Evolutionary conservation across 805 yeast genomes (phyloP), one percentile per base, ranked within the genome.

Genomic region (Candida maltosa): DNA sequence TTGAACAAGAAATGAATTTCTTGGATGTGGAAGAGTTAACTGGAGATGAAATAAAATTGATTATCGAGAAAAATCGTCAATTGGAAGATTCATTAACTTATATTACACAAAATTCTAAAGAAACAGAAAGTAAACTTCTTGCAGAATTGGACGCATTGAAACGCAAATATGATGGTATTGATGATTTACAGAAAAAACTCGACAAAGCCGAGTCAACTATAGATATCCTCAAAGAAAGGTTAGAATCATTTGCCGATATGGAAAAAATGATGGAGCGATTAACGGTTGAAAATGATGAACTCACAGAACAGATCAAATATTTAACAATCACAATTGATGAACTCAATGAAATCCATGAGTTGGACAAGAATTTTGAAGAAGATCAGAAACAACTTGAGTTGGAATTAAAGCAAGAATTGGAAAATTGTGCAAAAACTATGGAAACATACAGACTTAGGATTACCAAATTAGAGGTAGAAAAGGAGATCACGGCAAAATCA

Each of bases 311-410:
- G 28, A 53, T 76, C 3, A 31, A 39, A 0, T 37, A 40, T 3
- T 47, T 76, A n/a, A 53, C 58, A 17, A 39, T 42, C 4, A 63
- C 72, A 2, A 48, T 79, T 0, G 48, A 56, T 1, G 79, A 75
- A 16, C 49, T 75, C 16, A 73, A 69, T 26, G 78, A 75, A 38
- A 44, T 79, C 21, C 72, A 70, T 37, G 67, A 63, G 20, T 48
- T 79, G 10, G 77, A 78, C 36, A 62, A 56, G 27, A 75, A 73
- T 31, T 54, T 79, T 20, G 81, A 77, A 36, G 66, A 64, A 8
- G 57, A 53, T 27, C 78, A 71, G 35, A 19, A 47, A 1, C 64
- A 56, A 16, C 56, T 72, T 1, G 80, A 76, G 39, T 38, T 41
- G 4, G 75, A 74, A 17, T 53, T 78, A 10, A 56, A 60, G 10